Base-by-base conservation (phyloP, 306 rosid species). In the Canavalia gladiata region DNA sequence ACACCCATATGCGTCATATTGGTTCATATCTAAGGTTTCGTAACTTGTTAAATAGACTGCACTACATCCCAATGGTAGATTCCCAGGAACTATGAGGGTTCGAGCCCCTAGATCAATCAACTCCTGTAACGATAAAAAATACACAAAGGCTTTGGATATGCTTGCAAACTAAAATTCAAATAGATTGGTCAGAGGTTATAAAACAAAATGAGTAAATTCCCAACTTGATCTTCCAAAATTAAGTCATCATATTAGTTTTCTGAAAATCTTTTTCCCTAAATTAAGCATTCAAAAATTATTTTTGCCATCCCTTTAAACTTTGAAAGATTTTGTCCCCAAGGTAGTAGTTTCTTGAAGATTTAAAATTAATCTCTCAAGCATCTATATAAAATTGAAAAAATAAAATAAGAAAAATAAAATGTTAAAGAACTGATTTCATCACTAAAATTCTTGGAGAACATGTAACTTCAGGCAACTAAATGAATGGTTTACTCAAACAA, bases 41-140 rank as follows among this genome's bases (percentile, higher is more conserved):
- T 84, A 88, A 0, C 0, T 0, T 42, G 90, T 80, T 84, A 90
- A 83, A 79, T 74, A 88, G 0, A 6, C 0, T 33, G 74, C 31
- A 39, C 0, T 33, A 60, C 94, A 88, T 45, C 90, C 94, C 1
- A 88, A 2, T 70, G 91, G 91, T 0, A 77, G 60, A 81, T 77
- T 86, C 18, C 94, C 94, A 5, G 91, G 91, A 28, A 90, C 86
- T 63, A 90, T 8, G 3, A 90, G 55, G 4, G 82, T 90, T n/a
- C 68, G 63, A 11, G 90, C 91, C 55, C 94, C 87, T 28, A 86
- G 7, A 59, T 73, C 52, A 68, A 90, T 84, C 82, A 90, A 78
- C 29, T 86, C 89, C 90, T 90, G 68, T 79, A 47, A 60, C 0
- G 29, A 65, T 7, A 67, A 29, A 28, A 43, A 45, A 8, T 45